A percentile compares a stretch with the other conserved stretches of the same genome.
Conservation (phyloP, 2,329 filamentous ascomycete genomes). For the Calonectria multiphialidica region DNA sequence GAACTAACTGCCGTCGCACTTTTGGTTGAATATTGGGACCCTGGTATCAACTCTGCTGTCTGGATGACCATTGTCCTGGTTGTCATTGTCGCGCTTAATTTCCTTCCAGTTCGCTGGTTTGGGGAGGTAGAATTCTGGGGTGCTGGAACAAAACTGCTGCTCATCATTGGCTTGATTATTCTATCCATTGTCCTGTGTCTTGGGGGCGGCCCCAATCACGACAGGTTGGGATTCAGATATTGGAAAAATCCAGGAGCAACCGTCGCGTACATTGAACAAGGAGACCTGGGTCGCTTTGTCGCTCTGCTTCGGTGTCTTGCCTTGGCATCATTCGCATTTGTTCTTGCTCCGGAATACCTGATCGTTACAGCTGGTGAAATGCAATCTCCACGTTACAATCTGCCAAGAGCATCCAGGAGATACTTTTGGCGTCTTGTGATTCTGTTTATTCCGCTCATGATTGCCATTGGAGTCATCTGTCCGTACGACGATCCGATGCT, state of each 20-base stretch:
- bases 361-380: conserved; percentile 45
- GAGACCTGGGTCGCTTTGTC: neutral
- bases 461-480: neutral
- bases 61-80: conserved; percentile 47
- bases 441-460: conserved; percentile 34
- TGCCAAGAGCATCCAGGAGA: conserved; percentile 42
- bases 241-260: conserved; percentile 40
- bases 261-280: neutral
- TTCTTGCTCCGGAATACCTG: conserved; percentile 40
- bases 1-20: conserved; percentile 33
- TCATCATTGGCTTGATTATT: conserved; percentile 62
- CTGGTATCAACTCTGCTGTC: conserved; percentile 29
- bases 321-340: conserved; percentile 28
- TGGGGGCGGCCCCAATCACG: conserved; percentile 59
- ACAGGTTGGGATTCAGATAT: conserved; percentile 57
- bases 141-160: conserved; percentile 59
- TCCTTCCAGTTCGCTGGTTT: conserved; percentile 56
- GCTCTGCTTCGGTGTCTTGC: conserved; percentile 20
- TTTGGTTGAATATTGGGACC: conserved; percentile 37
- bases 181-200: conserved; percentile 60
- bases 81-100: conserved; percentile 32
- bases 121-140: conserved; percentile 65
- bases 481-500: conserved; percentile 23
- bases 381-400: conserved; percentile 42
- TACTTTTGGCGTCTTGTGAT: conserved; percentile 44